phyloP scores from a whole-genome alignment of 1,284 basidiomycete species.

The Amylostereum areolatum region DNA sequence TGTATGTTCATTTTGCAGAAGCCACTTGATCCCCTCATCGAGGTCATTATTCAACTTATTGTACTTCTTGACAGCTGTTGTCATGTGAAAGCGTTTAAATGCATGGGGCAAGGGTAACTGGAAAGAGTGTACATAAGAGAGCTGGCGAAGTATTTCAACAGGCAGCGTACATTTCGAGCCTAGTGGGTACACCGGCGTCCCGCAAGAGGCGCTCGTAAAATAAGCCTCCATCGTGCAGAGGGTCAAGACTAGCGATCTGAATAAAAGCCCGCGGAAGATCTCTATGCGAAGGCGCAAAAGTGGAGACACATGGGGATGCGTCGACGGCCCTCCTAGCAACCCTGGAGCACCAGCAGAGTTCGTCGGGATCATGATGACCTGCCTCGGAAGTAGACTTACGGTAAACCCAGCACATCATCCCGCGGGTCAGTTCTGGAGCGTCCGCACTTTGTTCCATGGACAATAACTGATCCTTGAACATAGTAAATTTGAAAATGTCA shows the following conservation, averaged over 20 bases:
- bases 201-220: slow-evolving; percentile 15
- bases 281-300: slow-evolving; percentile 12
- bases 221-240: slow-evolving; percentile 18
- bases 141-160: not conserved
- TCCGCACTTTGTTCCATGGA: slow-evolving; percentile 8
- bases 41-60: not conserved
- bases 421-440: not conserved
- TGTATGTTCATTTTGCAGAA: not conserved
- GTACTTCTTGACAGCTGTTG: not conserved
- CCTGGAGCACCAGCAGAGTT: not conserved
- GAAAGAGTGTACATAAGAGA: not conserved
- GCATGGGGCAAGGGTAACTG: slow-evolving; percentile 9
- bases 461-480: slow-evolving; percentile 4
- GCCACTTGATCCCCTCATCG: not conserved
- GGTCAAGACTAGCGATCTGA: slow-evolving; percentile 16
- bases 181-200: slow-evolving; percentile 10
- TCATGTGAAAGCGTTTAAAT: slow-evolving; percentile 4
- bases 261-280: slow-evolving; percentile 14
- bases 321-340: not conserved
- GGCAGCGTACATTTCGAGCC: slow-evolving; percentile 15
- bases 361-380: no score
- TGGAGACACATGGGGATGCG: slow-evolving; percentile 13
- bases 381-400: slow-evolving; percentile 1
- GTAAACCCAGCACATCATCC: not conserved
- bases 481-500: not conserved